phyloP scores from a whole-genome alignment of 1,284 basidiomycete species.

The Coniferiporia weirii region DNA sequence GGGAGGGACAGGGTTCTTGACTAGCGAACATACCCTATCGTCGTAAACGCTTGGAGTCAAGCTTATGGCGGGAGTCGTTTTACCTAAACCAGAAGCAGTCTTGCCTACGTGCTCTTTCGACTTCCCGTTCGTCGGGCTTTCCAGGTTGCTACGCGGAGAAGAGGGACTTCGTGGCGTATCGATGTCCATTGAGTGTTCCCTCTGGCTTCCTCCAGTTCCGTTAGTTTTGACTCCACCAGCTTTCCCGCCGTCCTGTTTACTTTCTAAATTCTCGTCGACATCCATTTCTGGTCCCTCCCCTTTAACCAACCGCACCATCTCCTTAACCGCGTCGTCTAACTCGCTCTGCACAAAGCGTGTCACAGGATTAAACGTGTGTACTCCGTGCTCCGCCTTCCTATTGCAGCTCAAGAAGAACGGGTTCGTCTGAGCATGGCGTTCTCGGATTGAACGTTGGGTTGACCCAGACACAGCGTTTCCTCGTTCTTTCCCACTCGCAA shows the following conservation, averaged over 20 bases:
- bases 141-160: too few species aligned
- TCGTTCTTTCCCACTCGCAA: slow-evolving; percentile 32
- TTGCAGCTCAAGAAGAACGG: slow-evolving; percentile 72
- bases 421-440: slow-evolving; percentile 58
- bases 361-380: slow-evolving; percentile 71
- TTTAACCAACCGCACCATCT: slow-evolving; percentile 57
- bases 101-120: background rate
- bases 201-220: background rate
- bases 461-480: slow-evolving; percentile 18
- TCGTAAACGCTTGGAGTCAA: slow-evolving; percentile 6
- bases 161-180: background rate
- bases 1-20: slow-evolving; percentile 10
- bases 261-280: background rate
- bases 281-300: slow-evolving; percentile 46
- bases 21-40: slow-evolving; percentile 9
- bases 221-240: background rate
- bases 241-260: background rate
- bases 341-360: slow-evolving; percentile 69
- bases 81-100: background rate
- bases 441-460: slow-evolving; percentile 45
- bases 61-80: background rate
- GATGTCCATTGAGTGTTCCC: slow-evolving; percentile 3
- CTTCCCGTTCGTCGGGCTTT: too few species aligned
- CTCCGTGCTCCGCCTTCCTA: slow-evolving; percentile 60
- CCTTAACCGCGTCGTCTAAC: slow-evolving; percentile 54